Percentiles rank a stretch among this genome's conserved stretches.
Conservation (phyloP, 2,329 filamentous ascomycete genomes). For the Botrytis porri region DNA sequence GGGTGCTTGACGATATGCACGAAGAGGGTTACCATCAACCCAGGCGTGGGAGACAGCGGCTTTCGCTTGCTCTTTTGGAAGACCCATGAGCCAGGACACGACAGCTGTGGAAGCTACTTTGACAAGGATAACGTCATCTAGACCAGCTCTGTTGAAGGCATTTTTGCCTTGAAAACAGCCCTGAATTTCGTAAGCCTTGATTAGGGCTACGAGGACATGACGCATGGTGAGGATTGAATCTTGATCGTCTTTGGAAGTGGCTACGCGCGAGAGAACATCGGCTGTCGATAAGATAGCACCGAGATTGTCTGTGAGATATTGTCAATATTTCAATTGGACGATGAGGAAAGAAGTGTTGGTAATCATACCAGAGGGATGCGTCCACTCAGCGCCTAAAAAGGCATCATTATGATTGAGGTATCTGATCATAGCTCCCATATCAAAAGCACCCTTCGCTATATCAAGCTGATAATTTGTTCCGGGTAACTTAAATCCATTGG, state of each 20-base stretch:
- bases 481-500: slow-evolving; percentile 40
- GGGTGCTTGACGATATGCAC: slow-evolving; percentile 38
- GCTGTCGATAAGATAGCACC: slow-evolving; percentile 40
- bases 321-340: background rate
- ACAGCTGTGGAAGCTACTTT: slow-evolving; percentile 43
- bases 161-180: slow-evolving; percentile 41
- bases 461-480: slow-evolving; percentile 41
- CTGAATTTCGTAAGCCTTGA: slow-evolving; percentile 46
- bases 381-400: slow-evolving; percentile 43
- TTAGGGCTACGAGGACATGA: slow-evolving; percentile 38
- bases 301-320: slow-evolving; percentile 39
- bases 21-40: slow-evolving; percentile 41
- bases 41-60: slow-evolving; percentile 42
- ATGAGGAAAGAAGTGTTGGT: background rate
- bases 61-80: slow-evolving; percentile 38
- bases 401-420: slow-evolving; percentile 46
- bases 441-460: slow-evolving; percentile 42
- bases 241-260: background rate
- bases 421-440: slow-evolving; percentile 41
- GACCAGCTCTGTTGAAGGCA: slow-evolving; percentile 41
- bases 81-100: slow-evolving; percentile 40
- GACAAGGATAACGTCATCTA: slow-evolving; percentile 45
- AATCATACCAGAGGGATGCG: slow-evolving; percentile 40
- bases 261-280: slow-evolving; percentile 29
- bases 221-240: slow-evolving; percentile 36